Evolutionary conservation across 164 flowering plant species (phyloP).

Genomic region (Litsea cubeba): DNA sequence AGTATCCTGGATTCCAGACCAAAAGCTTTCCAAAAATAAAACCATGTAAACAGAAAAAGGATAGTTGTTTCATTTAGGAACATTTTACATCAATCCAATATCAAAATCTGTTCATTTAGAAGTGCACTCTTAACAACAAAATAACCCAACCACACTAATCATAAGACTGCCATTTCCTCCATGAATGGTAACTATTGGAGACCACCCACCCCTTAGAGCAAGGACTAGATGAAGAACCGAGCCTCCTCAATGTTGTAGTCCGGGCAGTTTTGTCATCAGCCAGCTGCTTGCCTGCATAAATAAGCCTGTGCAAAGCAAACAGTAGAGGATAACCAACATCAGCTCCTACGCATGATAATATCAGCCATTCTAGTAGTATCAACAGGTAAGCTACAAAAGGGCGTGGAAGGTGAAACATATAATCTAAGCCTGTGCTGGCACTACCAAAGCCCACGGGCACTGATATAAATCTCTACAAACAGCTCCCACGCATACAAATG

Average conservation of each 20-base stretch:
- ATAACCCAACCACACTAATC: background rate
- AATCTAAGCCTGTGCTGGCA: too few relatives aligned
- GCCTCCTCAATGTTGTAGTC: constrained; percentile 14
- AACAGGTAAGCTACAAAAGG: background rate
- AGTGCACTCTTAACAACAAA: background rate
- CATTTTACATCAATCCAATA: background rate
- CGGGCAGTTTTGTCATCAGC: constrained; percentile 19
- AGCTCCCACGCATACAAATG: too few relatives aligned
- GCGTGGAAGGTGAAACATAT: too few relatives aligned
- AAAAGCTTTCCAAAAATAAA: too few relatives aligned
- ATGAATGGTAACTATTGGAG: background rate
- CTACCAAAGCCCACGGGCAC: too few relatives aligned
- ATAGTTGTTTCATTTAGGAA: too few relatives aligned
- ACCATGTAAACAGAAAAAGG: too few relatives aligned
- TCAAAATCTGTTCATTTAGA: background rate
- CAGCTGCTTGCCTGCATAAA: constrained; percentile 40
- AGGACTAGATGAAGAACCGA: constrained; percentile 12
- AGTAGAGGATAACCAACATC: background rate
- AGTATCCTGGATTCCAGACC: too few relatives aligned
- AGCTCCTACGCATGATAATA: background rate
- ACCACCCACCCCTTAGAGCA: constrained; percentile 6
- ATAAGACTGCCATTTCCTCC: background rate
- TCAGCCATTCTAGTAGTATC: background rate
- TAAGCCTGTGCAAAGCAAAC: constrained; percentile 23
- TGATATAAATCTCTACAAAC: too few relatives aligned